These are phyloP conservation scores for Ciborinia camelliae DNA, from an alignment of 2,329 filamentous ascomycete species.

Conservation along the genomic window DNA sequence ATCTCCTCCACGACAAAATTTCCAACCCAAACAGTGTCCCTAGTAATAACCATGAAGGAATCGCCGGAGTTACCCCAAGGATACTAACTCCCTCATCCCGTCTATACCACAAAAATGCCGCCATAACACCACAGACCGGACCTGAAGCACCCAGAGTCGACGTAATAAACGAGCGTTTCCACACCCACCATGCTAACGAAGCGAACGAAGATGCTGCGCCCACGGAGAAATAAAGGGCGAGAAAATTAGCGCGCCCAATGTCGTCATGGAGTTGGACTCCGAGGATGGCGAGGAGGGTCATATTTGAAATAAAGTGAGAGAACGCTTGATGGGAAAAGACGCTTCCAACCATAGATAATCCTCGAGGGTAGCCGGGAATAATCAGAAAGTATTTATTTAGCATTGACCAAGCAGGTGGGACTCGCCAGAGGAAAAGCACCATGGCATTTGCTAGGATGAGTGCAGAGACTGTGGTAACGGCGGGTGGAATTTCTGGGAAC, in stretches of 20 bases:
- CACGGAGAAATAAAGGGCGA: slow-evolving; percentile 61
- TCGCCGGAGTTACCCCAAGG: slow-evolving; percentile 52
- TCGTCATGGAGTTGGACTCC: slow-evolving; percentile 68
- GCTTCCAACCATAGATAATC: slow-evolving; percentile 59
- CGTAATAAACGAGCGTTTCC: slow-evolving; percentile 40
- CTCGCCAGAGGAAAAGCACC: slow-evolving; percentile 57
- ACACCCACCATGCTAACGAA: slow-evolving; percentile 48
- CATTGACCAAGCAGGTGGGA: slow-evolving; percentile 61
- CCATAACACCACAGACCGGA: slow-evolving; percentile 57
- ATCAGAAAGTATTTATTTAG: slow-evolving; percentile 68
- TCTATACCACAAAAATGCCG: slow-evolving; percentile 60
- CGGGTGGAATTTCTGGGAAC: slow-evolving; percentile 58
- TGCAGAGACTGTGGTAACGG: slow-evolving; percentile 60
- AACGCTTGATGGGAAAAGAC: slow-evolving; percentile 66
- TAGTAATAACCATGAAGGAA: slow-evolving; percentile 54
- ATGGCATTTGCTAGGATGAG: slow-evolving; percentile 59
- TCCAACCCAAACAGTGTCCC: slow-evolving; percentile 51
- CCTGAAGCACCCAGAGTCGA: slow-evolving; percentile 66
- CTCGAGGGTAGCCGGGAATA: slow-evolving; percentile 60
- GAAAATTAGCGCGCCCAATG: slow-evolving; percentile 63
- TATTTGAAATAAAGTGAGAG: slow-evolving; percentile 61
- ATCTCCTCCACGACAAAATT: slow-evolving; percentile 42
- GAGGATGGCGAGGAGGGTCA: slow-evolving; percentile 62
- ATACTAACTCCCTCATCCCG: slow-evolving; percentile 55
- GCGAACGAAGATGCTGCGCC: slow-evolving; percentile 57